Evolutionary conservation across 1,284 basidiomycete genomes (phyloP).

Genomic region (Polyporus tsugae): DNA sequence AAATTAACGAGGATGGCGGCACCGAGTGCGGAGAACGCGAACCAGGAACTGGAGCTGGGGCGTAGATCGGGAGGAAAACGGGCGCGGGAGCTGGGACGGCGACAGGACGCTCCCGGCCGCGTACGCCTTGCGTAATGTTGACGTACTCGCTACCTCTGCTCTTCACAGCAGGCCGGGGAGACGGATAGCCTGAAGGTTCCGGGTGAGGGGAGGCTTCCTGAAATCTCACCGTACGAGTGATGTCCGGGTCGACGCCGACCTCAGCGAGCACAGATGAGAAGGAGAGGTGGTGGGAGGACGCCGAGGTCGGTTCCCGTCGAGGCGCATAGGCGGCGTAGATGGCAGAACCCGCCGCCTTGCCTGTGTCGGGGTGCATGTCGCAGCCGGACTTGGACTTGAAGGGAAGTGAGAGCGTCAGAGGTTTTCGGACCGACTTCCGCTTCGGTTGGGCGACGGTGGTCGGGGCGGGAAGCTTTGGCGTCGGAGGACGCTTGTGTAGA

Average conservation of each 20-base stretch:
- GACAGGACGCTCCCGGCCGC: conserved; percentile 3
- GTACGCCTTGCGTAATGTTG: neutral
- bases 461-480: neutral
- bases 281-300: neutral
- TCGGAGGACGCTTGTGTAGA: neutral
- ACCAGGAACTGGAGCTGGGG: neutral
- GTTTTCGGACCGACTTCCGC: neutral
- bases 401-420: neutral
- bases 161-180: neutral
- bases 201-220: conserved; percentile 5
- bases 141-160: conserved; percentile 3
- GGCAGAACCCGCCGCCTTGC: neutral
- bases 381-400: neutral
- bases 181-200: conserved; percentile 7
- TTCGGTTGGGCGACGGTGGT: neutral
- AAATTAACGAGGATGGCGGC: conserved; percentile 3
- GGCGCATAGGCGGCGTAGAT: neutral
- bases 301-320: neutral
- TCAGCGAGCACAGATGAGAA: conserved; percentile 5
- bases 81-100: neutral
- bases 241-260: conserved; percentile 1
- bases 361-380: neutral
- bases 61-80: neutral
- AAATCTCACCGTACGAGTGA: conserved; percentile 1
- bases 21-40: neutral